These are phyloP conservation scores for Tuber calosporum DNA, from an alignment of 495 filamentous ascomycete genomes.

Conservation along the genomic window DNA sequence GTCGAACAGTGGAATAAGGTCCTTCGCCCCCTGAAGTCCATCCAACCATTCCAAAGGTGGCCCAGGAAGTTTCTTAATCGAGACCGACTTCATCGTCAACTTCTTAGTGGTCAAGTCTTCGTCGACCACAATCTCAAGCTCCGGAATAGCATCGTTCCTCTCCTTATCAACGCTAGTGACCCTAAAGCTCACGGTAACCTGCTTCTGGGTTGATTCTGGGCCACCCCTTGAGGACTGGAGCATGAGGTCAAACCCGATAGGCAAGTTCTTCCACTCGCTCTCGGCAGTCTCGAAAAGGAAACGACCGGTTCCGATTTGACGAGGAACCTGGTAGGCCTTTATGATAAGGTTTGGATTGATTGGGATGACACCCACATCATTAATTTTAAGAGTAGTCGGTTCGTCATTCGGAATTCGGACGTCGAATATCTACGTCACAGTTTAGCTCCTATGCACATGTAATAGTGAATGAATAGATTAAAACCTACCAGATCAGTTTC, in stretches of 20 bases:
- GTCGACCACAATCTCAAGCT: conserved; percentile 15
- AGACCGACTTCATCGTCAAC: conserved; percentile 9
- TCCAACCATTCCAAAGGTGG: conserved; percentile 1
- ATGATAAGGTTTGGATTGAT: conserved; percentile 12
- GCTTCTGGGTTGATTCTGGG: conserved; percentile 5
- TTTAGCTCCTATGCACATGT: background rate
- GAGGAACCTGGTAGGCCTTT: conserved; percentile 20
- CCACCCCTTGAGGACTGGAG: background rate
- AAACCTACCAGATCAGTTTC: conserved; percentile 28
- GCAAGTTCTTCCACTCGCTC: background rate
- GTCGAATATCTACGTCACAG: conserved; percentile 20
- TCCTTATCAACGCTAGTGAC: conserved; percentile 20
- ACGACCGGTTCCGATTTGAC: background rate
- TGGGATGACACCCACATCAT: conserved; percentile 17
- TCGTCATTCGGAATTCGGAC: conserved; percentile 9
- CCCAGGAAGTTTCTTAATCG: conserved; percentile 8
- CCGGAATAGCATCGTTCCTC: conserved; percentile 23
- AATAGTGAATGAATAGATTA: background rate
- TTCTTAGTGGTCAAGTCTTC: conserved; percentile 11
- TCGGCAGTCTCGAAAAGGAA: background rate
- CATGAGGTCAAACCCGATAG: conserved; percentile 20
- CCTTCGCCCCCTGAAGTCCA: background rate
- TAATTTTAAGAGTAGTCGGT: conserved; percentile 22
- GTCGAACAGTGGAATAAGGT: background rate
- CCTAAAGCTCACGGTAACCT: conserved; percentile 14